Evolutionary conservation across 805 yeast species (phyloP), one percentile per base, ranked within the genome.

Genomic region (Wickerhamomyces canadensis): DNA sequence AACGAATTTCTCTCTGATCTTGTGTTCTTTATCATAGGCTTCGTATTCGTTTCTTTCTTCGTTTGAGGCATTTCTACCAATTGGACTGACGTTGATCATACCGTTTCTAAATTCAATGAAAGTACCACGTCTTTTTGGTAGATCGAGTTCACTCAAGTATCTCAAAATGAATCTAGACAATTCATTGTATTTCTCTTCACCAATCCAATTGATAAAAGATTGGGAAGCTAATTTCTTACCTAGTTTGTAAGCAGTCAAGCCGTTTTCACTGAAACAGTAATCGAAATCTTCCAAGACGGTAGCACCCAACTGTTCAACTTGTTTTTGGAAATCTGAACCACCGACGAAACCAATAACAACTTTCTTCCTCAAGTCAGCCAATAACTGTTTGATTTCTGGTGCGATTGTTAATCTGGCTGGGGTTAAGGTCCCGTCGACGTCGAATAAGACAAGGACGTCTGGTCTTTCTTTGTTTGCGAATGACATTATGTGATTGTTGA

Each of bases 71-170:
- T 93, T 93, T 79, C 99, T 87, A 58, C 99, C 99, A 44, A 93
- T 79, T 53, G 99, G 99, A 13, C 97, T 88, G 47, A 93, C 87
- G 68, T 93, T 93, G 67, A 93, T 85, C 95, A 93, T 89, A 65
- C 99, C 99, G 65, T 93, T 93, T 79, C 99, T 86, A 77, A 93
- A 93, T 74, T 93, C 99, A 52, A 93, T 70, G 67, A 93, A 93
- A 43, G 99, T 93, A 65, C 99, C 99, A 74, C 97, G 87, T 80
- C 97, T 87, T 62, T 84, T 76, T 59, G 99, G 99, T 51, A 93
- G 64, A 49, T 93, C 98, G 38, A 93, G 62, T 31, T 83, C 83
- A 37, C 96, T 63, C 52, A 93, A 74, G 72, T 93, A 89, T 52
- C 76, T 77, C 59, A 93, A 74, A 58, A 87, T 78, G 70, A 87